A percentile compares a stretch with the other conserved stretches of the same genome.
These are phyloP conservation scores for Hypoxylon lenormandii DNA, from an alignment of 495 filamentous ascomycete genomes.

Conservation along the genomic window DNA sequence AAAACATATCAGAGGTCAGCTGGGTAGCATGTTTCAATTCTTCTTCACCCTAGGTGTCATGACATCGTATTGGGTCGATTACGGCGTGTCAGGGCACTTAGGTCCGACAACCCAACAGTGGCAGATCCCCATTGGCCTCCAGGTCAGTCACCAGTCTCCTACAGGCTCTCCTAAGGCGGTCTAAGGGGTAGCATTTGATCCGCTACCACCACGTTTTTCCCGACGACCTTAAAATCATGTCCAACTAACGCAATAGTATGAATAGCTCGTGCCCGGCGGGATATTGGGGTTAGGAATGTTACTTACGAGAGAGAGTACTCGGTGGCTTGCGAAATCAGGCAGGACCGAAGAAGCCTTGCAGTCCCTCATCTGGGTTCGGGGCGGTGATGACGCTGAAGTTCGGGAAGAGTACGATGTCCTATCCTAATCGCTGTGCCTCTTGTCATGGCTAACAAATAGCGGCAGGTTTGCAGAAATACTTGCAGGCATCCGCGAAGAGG, in stretches of 20 bases:
- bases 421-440: neutral
- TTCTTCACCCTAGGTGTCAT: slow-evolving; percentile 64
- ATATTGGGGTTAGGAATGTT: slow-evolving; percentile 60
- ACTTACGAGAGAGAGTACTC: slow-evolving; percentile 60
- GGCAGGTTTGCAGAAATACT: slow-evolving; percentile 58
- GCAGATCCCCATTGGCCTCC: slow-evolving; percentile 63
- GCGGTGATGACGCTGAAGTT: slow-evolving; percentile 54
- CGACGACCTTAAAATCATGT: no score
- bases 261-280: slow-evolving; percentile 54
- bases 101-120: slow-evolving; percentile 56
- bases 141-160: slow-evolving; percentile 36
- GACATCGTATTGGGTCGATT: slow-evolving; percentile 65
- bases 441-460: slow-evolving; percentile 7
- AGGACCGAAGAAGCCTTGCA: slow-evolving; percentile 61
- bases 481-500: slow-evolving; percentile 58
- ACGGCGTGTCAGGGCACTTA: slow-evolving; percentile 55
- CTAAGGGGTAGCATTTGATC: no score
- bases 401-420: slow-evolving; percentile 51
- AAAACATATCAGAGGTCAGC: slow-evolving; percentile 61
- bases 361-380: slow-evolving; percentile 61
- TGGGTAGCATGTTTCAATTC: slow-evolving; percentile 61
- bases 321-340: slow-evolving; percentile 62
- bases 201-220: no score
- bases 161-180: no score
- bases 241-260: neutral